Evolutionary conservation across 352 stramenopile species (phyloP), one percentile per base, ranked within the genome.

Genomic region (Phytopythium chamaehyphon): DNA sequence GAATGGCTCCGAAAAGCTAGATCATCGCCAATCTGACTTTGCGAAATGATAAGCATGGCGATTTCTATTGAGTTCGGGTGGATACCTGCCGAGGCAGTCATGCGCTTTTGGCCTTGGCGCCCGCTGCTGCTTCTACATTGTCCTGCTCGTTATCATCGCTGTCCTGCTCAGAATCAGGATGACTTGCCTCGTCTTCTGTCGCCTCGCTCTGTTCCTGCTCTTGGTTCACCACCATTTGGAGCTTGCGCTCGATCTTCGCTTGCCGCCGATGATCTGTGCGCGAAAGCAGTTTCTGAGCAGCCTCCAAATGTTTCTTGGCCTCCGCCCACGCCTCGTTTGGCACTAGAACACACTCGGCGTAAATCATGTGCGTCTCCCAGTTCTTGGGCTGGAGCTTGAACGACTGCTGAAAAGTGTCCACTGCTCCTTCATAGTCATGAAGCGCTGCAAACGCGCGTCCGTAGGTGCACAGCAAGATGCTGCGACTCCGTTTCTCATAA

Each of bases 391-490:
- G 51, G 14, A 91, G 62, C 55, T 88, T 86, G 56, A 95, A 93
- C 43, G 84, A 91, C 7, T 77, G 71, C 55, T 90, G 69, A 60
- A 93, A 95, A 14, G 84, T 81, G 18, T 64, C 68, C n/a, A 91
- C 80, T 3, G 82, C 75, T 49, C 90, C 79, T 21, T 93, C 66
- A 28, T 69, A 86, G 55, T 93, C 82, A 10, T 67, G 74, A 47
- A 88, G 48, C 16, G 68, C 75, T 47, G 80, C 80, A 51, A 88
- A 90, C 46, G 66, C 71, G 31, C 84, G 82, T 0, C 80, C 84
- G 46, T 92, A 91, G 38, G 84, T 93, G 62, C 84, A 95, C 69
- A 93, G 75, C 15, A 95, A 55, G 58, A 95, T 88, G 56, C 73
- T 82, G 74, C 78, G 88, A 50, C 82, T 95, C 47, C 78, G 86